phyloP scores from a whole-genome alignment of 371 early-diverging fungal genomes.

The Mortierella sp. region DNA sequence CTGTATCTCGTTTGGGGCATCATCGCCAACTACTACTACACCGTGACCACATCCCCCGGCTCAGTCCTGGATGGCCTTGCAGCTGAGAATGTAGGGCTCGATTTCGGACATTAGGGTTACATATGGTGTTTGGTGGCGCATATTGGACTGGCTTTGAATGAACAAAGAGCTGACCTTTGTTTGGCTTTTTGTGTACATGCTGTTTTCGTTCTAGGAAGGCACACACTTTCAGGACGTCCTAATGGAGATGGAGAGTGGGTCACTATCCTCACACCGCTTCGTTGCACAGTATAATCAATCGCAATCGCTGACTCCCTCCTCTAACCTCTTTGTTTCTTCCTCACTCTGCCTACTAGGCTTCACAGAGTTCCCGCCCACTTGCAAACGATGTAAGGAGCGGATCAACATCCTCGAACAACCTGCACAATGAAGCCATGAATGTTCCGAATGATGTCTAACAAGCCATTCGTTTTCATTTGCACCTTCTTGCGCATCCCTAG shows the following conservation, averaged over 20 bases:
- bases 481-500: constrained; percentile 34
- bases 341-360: constrained; percentile 20
- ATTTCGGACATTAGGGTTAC: not conserved
- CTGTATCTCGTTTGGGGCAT: constrained; percentile 66
- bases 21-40: constrained; percentile 69
- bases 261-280: not conserved
- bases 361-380: constrained; percentile 45
- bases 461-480: too few species aligned
- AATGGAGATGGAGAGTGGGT: constrained; percentile 51
- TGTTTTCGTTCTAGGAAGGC: constrained; percentile 26
- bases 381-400: constrained; percentile 45
- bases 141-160: not conserved
- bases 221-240: constrained; percentile 44
- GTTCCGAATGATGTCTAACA: not conserved
- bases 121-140: constrained; percentile 5
- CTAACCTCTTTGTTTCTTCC: not conserved
- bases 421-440: not conserved
- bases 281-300: not conserved
- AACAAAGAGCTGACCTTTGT: constrained; percentile 37
- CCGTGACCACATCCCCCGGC: constrained; percentile 66
- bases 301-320: not conserved
- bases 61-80: constrained; percentile 42
- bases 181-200: not conserved
- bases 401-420: not conserved
- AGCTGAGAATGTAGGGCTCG: constrained; percentile 14